Evolutionary conservation across 2,329 filamentous ascomycete species (phyloP), one percentile per base, ranked within the genome.

Genomic region (Lojkania enalia): DNA sequence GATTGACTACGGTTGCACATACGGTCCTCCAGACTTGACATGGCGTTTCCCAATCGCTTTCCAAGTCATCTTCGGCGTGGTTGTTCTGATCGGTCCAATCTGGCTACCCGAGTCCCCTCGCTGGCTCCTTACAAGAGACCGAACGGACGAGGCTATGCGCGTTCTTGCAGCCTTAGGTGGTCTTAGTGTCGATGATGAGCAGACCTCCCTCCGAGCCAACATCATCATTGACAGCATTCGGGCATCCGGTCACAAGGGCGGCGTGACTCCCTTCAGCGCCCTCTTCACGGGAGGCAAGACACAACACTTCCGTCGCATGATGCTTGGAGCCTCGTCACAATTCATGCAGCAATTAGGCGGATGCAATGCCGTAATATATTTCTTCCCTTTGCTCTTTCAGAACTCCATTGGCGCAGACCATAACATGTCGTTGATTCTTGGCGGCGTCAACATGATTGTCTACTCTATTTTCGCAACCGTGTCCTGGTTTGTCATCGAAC

Each of bases 401-500:
- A 57, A 64, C 18, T 83, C 80, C 1, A 82, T 87, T 49, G 74
- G 77, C 42, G 48, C 66, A 36, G 44, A 49, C 9, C 60, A 70
- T 18, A 72, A 73, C 15, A 60, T 76, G 51, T 70, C 73, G 3
- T 60, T 77, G 4, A 60, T 75, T 6, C 64, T 75, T 2, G 71
- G 71, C 20, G 72, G 72, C 36, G 70, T 80, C 30, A 80, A 80
- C 66, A 78, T 79, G 77, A 72, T 78, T 23, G 70, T 79, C n/a
- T 81, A 81, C 60, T 61, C 75, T 33, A 74, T 80, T 46, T 80
- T 80, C 48, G 78, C 79, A 0, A 78, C 76, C 0, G 69, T 79
- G 1, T 84, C 84, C 2, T 81, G 84, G 81, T 83, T 82, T 58
- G 71, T 82, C 42, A 82, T 86, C 27, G 84, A 87, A 65, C 77